These are phyloP conservation scores for Chlamydomonas incerta DNA, from an alignment of 139 green algal species.

Conservation along the genomic window DNA sequence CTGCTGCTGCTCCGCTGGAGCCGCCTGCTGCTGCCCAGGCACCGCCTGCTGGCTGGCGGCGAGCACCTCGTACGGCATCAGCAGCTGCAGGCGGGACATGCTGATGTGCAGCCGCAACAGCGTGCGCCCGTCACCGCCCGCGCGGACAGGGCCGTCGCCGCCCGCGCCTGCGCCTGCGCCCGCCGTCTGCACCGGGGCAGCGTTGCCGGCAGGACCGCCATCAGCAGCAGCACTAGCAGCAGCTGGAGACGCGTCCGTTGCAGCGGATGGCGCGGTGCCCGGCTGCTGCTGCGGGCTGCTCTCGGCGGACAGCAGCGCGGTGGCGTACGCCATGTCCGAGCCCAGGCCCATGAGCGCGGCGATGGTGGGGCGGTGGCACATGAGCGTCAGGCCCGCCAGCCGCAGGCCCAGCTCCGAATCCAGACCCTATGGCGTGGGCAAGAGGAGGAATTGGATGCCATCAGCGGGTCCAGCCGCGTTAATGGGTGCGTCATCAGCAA, in stretches of 20 bases:
- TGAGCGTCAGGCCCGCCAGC: conserved; percentile 12
- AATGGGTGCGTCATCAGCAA: no score
- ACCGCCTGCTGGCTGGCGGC: no score
- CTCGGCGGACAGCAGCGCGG: conserved; percentile 23
- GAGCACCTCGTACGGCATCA: conserved; percentile 48
- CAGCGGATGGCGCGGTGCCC: neutral
- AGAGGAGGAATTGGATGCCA: no score
- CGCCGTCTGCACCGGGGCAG: no score
- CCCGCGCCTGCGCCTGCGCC: neutral
- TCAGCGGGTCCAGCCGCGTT: no score
- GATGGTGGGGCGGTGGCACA: conserved; percentile 89
- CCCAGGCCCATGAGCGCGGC: conserved; percentile 89
- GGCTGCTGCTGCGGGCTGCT: neutral
- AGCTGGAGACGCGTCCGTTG: no score
- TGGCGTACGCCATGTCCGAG: conserved; percentile 71
- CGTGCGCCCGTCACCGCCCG: conserved; percentile 4
- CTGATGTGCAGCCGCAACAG: conserved; percentile 20
- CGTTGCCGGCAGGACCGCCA: no score
- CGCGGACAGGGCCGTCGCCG: neutral
- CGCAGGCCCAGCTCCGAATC: conserved; percentile 16
- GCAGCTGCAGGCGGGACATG: conserved; percentile 26
- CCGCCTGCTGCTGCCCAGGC: neutral
- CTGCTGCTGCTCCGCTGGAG: conserved; percentile 15
- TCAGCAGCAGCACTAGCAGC: no score
- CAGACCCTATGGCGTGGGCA: neutral